Evolutionary conservation across 2,329 filamentous ascomycete species (phyloP).

Genomic region (Mariannaea sp.): DNA sequence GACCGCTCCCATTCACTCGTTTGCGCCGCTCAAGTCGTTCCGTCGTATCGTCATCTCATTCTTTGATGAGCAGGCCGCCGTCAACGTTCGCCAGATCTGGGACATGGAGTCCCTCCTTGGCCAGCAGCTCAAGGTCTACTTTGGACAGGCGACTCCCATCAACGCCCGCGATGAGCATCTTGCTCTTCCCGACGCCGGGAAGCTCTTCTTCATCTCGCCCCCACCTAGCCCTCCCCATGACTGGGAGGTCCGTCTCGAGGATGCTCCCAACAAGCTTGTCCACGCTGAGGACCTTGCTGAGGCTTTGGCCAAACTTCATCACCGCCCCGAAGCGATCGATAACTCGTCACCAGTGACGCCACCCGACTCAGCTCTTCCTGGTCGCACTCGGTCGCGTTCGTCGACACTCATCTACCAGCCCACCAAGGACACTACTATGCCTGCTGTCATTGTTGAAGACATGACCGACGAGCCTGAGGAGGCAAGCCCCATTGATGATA

Average conservation of each 20-base stretch:
- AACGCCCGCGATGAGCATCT: conserved; percentile 61
- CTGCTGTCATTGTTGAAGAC: conserved; percentile 70
- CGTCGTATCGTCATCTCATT: conserved; percentile 82
- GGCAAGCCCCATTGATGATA: conserved; percentile 49
- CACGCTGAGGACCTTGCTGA: conserved; percentile 72
- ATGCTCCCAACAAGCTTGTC: conserved; percentile 71
- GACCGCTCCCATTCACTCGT: conserved; percentile 75
- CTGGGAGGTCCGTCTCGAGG: conserved; percentile 71
- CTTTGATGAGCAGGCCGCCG: conserved; percentile 70
- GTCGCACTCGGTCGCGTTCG: conserved; percentile 59
- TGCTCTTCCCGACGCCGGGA: conserved; percentile 69
- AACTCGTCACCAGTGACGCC: conserved; percentile 40
- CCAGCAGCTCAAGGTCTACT: conserved; percentile 70
- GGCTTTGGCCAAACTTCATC: conserved; percentile 65
- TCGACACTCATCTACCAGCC: conserved; percentile 70
- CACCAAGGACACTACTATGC: conserved; percentile 60
- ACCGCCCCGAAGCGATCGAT: conserved; percentile 50
- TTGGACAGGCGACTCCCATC: conserved; percentile 65
- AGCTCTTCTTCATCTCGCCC: conserved; percentile 75
- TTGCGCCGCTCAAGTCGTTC: conserved; percentile 82
- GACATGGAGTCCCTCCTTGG: conserved; percentile 77
- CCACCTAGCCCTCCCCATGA: conserved; percentile 70
- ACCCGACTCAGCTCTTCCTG: conserved; percentile 36
- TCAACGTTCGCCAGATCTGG: conserved; percentile 72
- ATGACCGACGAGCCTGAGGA: conserved; percentile 62